A percentile compares a stretch with the other conserved stretches of the same genome.
Evolutionary conservation across 1,139 yeast species (phyloP).

Genomic region (Taphrina communis): DNA sequence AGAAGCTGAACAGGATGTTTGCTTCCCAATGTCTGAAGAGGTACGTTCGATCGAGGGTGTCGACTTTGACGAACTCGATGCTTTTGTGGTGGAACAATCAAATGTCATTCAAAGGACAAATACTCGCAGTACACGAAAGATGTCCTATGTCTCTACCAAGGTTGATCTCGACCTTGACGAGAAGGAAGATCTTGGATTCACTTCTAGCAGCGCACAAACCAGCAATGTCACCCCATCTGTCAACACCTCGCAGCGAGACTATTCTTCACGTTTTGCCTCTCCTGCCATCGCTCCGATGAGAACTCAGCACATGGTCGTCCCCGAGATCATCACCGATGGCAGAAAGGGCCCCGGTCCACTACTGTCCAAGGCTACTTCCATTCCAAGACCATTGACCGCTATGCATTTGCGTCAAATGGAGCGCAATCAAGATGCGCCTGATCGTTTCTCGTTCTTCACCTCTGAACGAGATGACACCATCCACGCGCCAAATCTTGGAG

Average conservation of each 20-base stretch:
- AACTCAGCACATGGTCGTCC: constrained; percentile 37
- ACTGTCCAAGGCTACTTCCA: constrained; percentile 29
- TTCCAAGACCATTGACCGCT: constrained; percentile 33
- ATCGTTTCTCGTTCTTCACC: constrained; percentile 81
- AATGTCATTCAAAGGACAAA: constrained; percentile 18
- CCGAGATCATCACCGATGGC: constrained; percentile 24
- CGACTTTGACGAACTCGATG: constrained; percentile 54
- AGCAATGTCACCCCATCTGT: constrained; percentile 16
- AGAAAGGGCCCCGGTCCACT: constrained; percentile 12
- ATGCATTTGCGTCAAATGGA: constrained; percentile 36
- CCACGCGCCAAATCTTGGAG: constrained; percentile 84
- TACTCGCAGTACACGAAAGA: constrained; percentile 38
- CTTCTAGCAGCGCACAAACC: constrained; percentile 38
- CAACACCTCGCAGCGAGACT: constrained; percentile 8
- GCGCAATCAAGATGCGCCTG: constrained; percentile 55
- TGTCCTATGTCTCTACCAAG: constrained; percentile 20
- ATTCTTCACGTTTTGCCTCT: constrained; percentile 25
- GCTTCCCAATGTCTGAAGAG: constrained; percentile 88
- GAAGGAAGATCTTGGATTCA: constrained; percentile 8
- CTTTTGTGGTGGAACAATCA: constrained; percentile 49
- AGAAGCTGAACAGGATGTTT: constrained; percentile 95
- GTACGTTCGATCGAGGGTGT: constrained; percentile 52
- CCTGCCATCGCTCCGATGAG: constrained; percentile 39
- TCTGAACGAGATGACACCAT: constrained; percentile 83
- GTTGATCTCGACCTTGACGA: constrained; percentile 12